phyloP scores from a whole-genome alignment of 306 rosid species.

The Arachis stenosperma region DNA sequence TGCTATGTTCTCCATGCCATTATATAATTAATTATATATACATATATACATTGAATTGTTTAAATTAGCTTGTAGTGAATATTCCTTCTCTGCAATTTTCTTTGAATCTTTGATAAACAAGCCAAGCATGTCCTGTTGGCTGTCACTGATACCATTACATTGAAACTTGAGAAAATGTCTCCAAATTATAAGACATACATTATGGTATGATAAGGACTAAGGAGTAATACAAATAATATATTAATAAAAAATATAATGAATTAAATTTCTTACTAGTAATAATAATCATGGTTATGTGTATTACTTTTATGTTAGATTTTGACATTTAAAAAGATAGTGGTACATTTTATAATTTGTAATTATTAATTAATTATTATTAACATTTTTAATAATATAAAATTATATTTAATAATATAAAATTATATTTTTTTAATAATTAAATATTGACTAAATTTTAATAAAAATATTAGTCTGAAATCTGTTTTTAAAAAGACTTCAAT shows the following conservation, averaged over 20 bases:
- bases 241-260: neutral
- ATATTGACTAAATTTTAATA: too few relatives aligned
- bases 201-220: too few relatives aligned
- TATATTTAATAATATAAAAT: too few relatives aligned
- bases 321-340: neutral
- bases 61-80: neutral
- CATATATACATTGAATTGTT: neutral
- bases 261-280: neutral
- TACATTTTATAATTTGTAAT: too few relatives aligned
- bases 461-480: too few relatives aligned
- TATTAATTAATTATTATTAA: too few relatives aligned
- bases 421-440: too few relatives aligned
- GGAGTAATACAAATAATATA: too few relatives aligned
- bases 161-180: slow-evolving; percentile 18
- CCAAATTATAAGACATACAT: neutral
- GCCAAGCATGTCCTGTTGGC: neutral
- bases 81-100: slow-evolving; percentile 11
- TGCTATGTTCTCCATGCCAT: slow-evolving; percentile 5
- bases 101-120: neutral
- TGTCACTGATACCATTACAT: slow-evolving; percentile 22
- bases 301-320: neutral
- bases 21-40: neutral
- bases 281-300: neutral
- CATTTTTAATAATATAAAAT: too few relatives aligned
- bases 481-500: too few relatives aligned